These are phyloP conservation scores for Termitomyces eurrhizus DNA, from an alignment of 768 basidiomycete genomes.

Conservation along the genomic window DNA sequence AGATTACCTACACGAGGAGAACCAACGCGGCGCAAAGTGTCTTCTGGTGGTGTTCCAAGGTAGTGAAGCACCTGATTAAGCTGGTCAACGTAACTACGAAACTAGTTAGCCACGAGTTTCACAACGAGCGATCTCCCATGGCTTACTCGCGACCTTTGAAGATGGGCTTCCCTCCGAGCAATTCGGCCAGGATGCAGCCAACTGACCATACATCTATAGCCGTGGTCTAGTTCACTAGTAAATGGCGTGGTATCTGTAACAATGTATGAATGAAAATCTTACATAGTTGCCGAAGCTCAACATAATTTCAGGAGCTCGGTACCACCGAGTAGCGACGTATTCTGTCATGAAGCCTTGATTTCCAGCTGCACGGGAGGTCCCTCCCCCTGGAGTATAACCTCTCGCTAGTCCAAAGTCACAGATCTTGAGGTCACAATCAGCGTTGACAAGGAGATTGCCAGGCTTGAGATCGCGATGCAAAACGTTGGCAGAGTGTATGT, in stretches of 20 bases:
- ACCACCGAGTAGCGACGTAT: conserved; percentile 99
- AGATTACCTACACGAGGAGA: conserved; percentile 72
- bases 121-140: neutral
- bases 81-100: conserved; percentile 89
- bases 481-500: conserved; percentile 98
- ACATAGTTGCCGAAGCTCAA: conserved; percentile 94
- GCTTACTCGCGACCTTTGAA: conserved; percentile 96
- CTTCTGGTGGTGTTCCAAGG: conserved; percentile 96
- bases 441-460: conserved; percentile 93
- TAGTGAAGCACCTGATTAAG: conserved; percentile 97
- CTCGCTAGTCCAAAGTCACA: conserved; percentile 98
- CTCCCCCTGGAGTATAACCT: conserved; percentile 85
- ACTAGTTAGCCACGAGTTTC: conserved; percentile 8
- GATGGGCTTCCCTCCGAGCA: conserved; percentile 90
- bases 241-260: conserved; percentile 10
- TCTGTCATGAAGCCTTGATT: conserved; percentile 99
- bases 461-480: conserved; percentile 95
- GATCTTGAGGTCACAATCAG: conserved; percentile 97
- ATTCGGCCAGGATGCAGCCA: conserved; percentile 92
- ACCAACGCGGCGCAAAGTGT: conserved; percentile 93
- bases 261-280: conserved; percentile 24
- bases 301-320: conserved; percentile 99
- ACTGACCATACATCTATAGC: conserved; percentile 96
- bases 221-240: conserved; percentile 54
- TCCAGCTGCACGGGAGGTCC: conserved; percentile 66